These are phyloP conservation scores for Saposhnikovia divaricata DNA, from an alignment of 129 eudicot genomes.

Conservation along the genomic window DNA sequence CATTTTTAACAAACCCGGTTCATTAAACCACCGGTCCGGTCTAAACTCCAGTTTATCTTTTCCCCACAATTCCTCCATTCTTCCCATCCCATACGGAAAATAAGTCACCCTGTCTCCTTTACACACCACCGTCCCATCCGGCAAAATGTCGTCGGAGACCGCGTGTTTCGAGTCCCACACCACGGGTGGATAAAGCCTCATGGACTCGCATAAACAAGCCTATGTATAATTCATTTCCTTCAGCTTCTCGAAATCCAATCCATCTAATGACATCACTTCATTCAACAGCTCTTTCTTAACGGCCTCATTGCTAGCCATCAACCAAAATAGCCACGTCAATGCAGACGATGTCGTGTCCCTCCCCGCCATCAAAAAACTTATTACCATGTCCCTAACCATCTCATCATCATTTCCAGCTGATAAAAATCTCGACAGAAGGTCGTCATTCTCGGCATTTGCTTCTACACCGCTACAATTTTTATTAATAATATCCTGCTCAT, in stretches of 20 bases:
- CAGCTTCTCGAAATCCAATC: slow-evolving; percentile 21
- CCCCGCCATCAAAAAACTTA: slow-evolving; percentile 60
- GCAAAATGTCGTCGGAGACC: slow-evolving; percentile 43
- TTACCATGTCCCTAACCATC: slow-evolving; percentile 53
- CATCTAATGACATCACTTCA: slow-evolving; percentile 1
- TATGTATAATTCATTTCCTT: slow-evolving; percentile 43
- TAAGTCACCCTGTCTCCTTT: slow-evolving; percentile 74
- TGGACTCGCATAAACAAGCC: slow-evolving; percentile 78
- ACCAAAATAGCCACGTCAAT: slow-evolving; percentile 65
- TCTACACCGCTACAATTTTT: background rate
- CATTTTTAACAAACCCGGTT: slow-evolving; percentile 34
- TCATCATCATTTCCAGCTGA: slow-evolving; percentile 33
- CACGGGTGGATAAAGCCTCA: slow-evolving; percentile 90
- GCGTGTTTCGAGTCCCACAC: slow-evolving; percentile 94
- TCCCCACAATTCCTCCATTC: slow-evolving; percentile 85
- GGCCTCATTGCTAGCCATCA: slow-evolving; percentile 20
- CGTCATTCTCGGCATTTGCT: slow-evolving; percentile 21
- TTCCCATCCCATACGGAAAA: slow-evolving; percentile 92
- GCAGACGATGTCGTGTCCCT: slow-evolving; percentile 67
- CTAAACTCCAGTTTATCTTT: slow-evolving; percentile 59
- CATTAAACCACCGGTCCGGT: slow-evolving; percentile 67
- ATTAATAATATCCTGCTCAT: background rate
- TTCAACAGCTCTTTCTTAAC: slow-evolving; percentile 13
- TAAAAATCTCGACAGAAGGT: slow-evolving; percentile 43
- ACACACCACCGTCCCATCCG: slow-evolving; percentile 67